Percentiles rank a stretch among this genome's conserved stretches.
Conservation (phyloP, 257 asterid genomes). For the Gentiana macrophylla region DNA sequence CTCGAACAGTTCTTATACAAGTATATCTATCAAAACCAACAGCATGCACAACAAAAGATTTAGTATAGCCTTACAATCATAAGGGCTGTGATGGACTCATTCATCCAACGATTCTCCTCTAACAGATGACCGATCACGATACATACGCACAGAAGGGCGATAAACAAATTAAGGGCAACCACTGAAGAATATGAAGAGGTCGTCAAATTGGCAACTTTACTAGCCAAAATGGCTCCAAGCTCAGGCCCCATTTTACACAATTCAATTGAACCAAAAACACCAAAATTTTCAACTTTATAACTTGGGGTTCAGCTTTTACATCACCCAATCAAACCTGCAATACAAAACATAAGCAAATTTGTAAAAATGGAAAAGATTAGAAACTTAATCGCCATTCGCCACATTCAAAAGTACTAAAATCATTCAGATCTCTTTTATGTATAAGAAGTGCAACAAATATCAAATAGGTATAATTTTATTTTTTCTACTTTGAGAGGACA, state of each 20-base stretch:
- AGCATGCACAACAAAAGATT: not conserved
- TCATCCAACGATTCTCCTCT: constrained; percentile 97
- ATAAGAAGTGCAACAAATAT: not conserved
- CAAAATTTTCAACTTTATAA: not conserved
- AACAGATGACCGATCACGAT: constrained; percentile 87
- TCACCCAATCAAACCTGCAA: constrained; percentile 7
- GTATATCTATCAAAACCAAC: not conserved
- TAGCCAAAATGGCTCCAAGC: constrained; percentile 26
- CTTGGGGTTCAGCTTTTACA: constrained; percentile 7
- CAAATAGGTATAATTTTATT: not conserved
- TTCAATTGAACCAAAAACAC: constrained; percentile 11
- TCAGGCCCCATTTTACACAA: constrained; percentile 34
- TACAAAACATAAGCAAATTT: not conserved
- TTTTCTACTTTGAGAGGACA: not conserved
- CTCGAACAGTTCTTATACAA: constrained; percentile 3
- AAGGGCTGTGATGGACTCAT: constrained; percentile 96
- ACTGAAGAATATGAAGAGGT: constrained; percentile 71
- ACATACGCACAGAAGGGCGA: constrained; percentile 77
- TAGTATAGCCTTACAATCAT: constrained; percentile 29
- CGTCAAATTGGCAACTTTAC: constrained; percentile 19
- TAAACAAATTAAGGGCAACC: constrained; percentile 69
- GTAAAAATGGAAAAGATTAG: not conserved
- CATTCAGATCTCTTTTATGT: constrained; percentile 9
- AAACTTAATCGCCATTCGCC: not conserved
- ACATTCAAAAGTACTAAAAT: not conserved